Evolutionary conservation across 2,329 filamentous ascomycete genomes (phyloP), one percentile per base, ranked within the genome.

Genomic region (Ophiostoma fasciatum): DNA sequence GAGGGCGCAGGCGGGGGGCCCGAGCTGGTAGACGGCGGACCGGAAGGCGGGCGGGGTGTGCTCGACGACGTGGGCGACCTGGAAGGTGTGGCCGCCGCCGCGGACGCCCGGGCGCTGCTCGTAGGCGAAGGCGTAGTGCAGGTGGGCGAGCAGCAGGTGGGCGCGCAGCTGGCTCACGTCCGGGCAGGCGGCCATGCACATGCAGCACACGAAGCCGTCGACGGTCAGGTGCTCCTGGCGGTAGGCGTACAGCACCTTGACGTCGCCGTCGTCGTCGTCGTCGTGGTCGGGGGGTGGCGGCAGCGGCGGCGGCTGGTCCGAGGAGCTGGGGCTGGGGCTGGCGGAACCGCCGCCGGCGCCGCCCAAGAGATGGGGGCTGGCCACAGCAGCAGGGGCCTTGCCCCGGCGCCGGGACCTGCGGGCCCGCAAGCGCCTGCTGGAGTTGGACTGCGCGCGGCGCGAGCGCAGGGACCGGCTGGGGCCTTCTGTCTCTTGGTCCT

Each of bases 401-500:
- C n/a, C n/a, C n/a, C n/a, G n/a, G n/a, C n/a, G n/a, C n/a, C n/a
- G n/a, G n/a, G n/a, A n/a, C n/a, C n/a, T n/a, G n/a, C n/a, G n/a
- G n/a, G n/a, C n/a, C n/a, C n/a, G n/a, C n/a, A n/a, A n/a, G n/a
- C 73, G 75, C 26, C 76, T 51, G 43, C 77, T 77, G 48, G 77
- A 77, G 17, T 62, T 60, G 41, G 66, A 65, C 38, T 61, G 63
- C 28, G 56, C 57, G 14, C 53, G 60, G 35, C 69, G 61, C 13
- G 56, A 53, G 29, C 69, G 61, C 14, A 71, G 51, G 2, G 64
- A 63, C 39, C 68, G 61, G 36, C 59, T 68, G 0, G 68, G 67
- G 14, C 67, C 64, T 19, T 62, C 62, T 17, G 9, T 23, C 7
- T 23, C 11, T 23, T n/a, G n/a, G n/a, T n/a, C n/a, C n/a, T n/a